phyloP scores from a whole-genome alignment of 345 rosid species.

The Alliaria petiolata region DNA sequence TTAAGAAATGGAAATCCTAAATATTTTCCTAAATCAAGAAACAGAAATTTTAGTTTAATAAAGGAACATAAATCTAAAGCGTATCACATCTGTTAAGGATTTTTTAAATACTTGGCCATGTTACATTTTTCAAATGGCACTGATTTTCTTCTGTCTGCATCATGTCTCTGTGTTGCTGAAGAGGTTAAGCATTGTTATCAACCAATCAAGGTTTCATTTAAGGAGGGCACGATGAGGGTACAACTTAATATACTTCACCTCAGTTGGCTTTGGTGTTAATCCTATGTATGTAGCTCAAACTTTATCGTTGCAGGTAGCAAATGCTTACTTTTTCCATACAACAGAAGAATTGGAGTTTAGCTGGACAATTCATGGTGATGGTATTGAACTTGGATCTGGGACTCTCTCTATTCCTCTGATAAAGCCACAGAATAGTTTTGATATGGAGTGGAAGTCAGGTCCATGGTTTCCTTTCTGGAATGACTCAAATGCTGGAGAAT shows the following conservation, averaged over 20 bases:
- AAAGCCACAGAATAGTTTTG: slow-evolving; percentile 64
- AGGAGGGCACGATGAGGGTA: slow-evolving; percentile 58
- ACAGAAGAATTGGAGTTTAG: slow-evolving; percentile 66
- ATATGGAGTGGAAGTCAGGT: slow-evolving; percentile 63
- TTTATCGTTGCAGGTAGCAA: slow-evolving; percentile 61
- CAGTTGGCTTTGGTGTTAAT: neutral
- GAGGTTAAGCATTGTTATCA: slow-evolving; percentile 89
- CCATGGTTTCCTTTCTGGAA: slow-evolving; percentile 80
- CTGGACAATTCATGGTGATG: slow-evolving; percentile 78
- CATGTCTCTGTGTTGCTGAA: slow-evolving; percentile 43
- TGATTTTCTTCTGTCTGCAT: slow-evolving; percentile 24
- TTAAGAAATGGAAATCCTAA: neutral
- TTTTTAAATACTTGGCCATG: neutral
- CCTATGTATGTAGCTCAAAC: slow-evolving; percentile 18
- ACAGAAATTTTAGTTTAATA: neutral
- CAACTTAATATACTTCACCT: neutral
- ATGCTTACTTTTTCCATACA: slow-evolving; percentile 58
- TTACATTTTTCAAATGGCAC: neutral
- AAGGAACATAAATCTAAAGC: neutral
- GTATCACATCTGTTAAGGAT: neutral
- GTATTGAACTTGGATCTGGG: slow-evolving; percentile 68
- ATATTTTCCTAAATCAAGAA: neutral
- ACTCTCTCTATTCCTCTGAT: slow-evolving; percentile 56
- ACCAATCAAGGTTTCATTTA: slow-evolving; percentile 67
- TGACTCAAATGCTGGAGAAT: slow-evolving; percentile 62